Evolutionary conservation across 75 land plant genomes (phyloP), one percentile per base, ranked within the genome.

Genomic region (Adiantum capillusveneris): DNA sequence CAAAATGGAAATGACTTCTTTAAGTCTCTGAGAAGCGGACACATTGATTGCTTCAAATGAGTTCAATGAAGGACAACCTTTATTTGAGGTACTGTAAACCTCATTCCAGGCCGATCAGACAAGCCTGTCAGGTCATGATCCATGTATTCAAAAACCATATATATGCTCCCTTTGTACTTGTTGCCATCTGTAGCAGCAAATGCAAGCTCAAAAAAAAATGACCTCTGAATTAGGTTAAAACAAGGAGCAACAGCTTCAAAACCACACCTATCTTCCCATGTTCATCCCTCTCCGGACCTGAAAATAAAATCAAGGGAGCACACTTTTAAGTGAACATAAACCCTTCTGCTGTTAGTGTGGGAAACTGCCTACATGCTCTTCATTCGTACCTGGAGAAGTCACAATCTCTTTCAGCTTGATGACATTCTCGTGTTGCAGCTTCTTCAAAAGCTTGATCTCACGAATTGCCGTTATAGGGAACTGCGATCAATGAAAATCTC

Each of bases 81-180:
- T 11, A 94, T 82, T 65, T 94, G 98, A 11, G 98, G 82, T 48
- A 89, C 76, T 39, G 83, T 70, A 64, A 94, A 94, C 51, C 88
- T 77, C 83, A 84, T 71, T 29, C 96, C 98, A 56, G 96, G 97
- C 19, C 99, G 80, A 75, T 95, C 96, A 43, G 98, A 70, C 24
- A 94, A 78, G 36, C 98, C 98, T 24, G 98, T 84, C 70, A 94
- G 51, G 57, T 94, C 98, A 75, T 94, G 98, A 72, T 94, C 98
- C 98, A 94, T 94, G 54, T 94, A 94, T 65, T 94, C 98, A 72
- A 94, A 94, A 13, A 94, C 98, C 96, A 94, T 90, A 52, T 94
- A 94, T 31, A 90, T 94, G 65, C 84, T 81, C 5, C 98, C 98
- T 34, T 77, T 89, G 72, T 84, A 89, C 56, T 85, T 94, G 43